Evolutionary conservation across 2,329 filamentous ascomycete species (phyloP).

Genomic region (Fusarium chuoi): DNA sequence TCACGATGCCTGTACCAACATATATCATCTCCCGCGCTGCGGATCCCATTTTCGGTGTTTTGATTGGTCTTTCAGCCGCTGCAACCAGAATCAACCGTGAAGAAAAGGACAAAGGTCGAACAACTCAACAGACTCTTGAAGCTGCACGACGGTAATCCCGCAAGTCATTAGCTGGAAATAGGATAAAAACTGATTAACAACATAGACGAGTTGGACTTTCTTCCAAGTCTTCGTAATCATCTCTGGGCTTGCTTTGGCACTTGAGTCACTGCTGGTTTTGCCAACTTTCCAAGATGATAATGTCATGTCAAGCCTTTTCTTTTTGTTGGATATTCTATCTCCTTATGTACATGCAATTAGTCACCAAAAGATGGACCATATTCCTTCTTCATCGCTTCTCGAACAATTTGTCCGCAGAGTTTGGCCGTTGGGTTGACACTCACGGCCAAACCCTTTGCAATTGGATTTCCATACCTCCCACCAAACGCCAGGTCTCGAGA

Average conservation of each 20-base stretch:
- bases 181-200: constrained; percentile 3
- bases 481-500: constrained; percentile 72
- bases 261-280: background rate
- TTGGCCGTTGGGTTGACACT: constrained; percentile 75
- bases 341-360: constrained; percentile 36
- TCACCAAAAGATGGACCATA: constrained; percentile 63
- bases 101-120: constrained; percentile 67
- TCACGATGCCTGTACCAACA: constrained; percentile 61
- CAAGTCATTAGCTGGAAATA: background rate
- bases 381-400: constrained; percentile 76
- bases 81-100: constrained; percentile 68
- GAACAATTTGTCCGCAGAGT: constrained; percentile 75
- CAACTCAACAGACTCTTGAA: constrained; percentile 61
- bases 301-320: background rate
- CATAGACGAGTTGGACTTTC: constrained; percentile 47
- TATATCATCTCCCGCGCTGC: constrained; percentile 70
- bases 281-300: background rate
- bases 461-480: constrained; percentile 72
- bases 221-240: constrained; percentile 35
- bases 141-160: constrained; percentile 54
- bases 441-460: constrained; percentile 72
- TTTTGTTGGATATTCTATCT: constrained; percentile 9
- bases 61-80: constrained; percentile 66
- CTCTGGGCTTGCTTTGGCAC: background rate
- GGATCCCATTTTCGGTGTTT: constrained; percentile 68